Conservation (phyloP, 768 basidiomycete species). For the Pisolithus microcarpus region DNA sequence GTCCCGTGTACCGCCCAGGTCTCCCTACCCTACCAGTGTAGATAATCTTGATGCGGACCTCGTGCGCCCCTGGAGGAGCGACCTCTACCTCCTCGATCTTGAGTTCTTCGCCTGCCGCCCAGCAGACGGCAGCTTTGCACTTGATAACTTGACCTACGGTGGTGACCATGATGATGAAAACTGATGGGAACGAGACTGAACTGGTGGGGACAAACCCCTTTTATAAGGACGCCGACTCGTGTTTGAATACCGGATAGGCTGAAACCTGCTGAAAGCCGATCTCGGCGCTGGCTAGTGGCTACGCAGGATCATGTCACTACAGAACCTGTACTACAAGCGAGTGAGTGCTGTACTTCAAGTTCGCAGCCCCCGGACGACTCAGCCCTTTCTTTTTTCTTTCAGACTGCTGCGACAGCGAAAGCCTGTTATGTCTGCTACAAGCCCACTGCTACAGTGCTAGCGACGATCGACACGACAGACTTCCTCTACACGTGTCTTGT, state of each 20-base stretch:
- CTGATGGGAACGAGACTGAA: no score
- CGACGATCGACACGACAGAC: conserved; percentile 75
- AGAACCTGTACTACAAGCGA: conserved; percentile 85
- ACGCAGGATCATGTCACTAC: conserved; percentile 54
- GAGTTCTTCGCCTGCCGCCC: conserved; percentile 84
- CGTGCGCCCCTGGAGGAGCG: conserved; percentile 79
- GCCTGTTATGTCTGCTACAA: conserved; percentile 75
- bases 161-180: conserved; percentile 47
- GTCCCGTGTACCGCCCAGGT: conserved; percentile 4
- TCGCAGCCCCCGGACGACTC: not conserved
- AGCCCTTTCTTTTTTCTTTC: conserved; percentile 2
- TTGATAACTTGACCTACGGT: conserved; percentile 73
- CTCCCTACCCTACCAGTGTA: conserved; percentile 61
- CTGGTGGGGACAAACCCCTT: no score
- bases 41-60: conserved; percentile 90
- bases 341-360: conserved; percentile 37
- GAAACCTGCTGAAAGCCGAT: not conserved
- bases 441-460: conserved; percentile 77
- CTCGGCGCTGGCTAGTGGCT: not conserved
- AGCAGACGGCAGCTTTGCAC: conserved; percentile 92
- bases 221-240: not conserved
- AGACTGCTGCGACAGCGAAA: conserved; percentile 75
- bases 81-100: conserved; percentile 91
- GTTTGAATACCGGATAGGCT: no score
- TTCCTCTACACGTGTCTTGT: conserved; percentile 78